These are phyloP conservation scores for Elongisporangium prolatum DNA, from an alignment of 352 stramenopile genomes.

Conservation along the genomic window DNA sequence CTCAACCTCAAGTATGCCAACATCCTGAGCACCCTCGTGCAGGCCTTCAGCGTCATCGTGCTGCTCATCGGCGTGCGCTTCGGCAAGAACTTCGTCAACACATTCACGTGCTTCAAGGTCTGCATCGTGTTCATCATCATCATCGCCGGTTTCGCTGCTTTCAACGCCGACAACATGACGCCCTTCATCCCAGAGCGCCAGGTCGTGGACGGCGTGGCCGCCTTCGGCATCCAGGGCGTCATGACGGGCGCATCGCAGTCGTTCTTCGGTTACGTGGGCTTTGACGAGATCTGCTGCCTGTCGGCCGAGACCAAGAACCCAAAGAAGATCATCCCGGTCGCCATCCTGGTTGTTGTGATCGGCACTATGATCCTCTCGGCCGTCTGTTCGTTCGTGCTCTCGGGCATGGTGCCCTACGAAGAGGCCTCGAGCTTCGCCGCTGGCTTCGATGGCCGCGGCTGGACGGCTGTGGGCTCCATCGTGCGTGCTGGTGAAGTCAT, in stretches of 20 bases:
- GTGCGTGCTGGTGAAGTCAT: slow-evolving; percentile 59
- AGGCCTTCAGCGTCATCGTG: slow-evolving; percentile 54
- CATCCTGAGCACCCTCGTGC: slow-evolving; percentile 47
- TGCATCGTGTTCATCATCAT: slow-evolving; percentile 88
- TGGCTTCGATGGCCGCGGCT: slow-evolving; percentile 41
- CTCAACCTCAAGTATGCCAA: slow-evolving; percentile 50
- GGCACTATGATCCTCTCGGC: slow-evolving; percentile 61
- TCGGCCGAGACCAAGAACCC: slow-evolving; percentile 76
- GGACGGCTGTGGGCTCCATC: slow-evolving; percentile 39
- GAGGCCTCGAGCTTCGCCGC: slow-evolving; percentile 39
- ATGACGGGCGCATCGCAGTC: slow-evolving; percentile 79
- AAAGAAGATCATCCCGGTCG: slow-evolving; percentile 69
- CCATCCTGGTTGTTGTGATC: slow-evolving; percentile 76
- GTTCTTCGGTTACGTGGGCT: slow-evolving; percentile 94
- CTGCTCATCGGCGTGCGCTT: slow-evolving; percentile 77
- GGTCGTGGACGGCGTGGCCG: slow-evolving; percentile 11
- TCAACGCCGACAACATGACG: slow-evolving; percentile 71
- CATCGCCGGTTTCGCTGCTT: slow-evolving; percentile 72
- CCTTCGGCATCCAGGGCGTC: slow-evolving; percentile 59
- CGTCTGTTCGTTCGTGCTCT: slow-evolving; percentile 80
- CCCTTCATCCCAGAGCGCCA: slow-evolving; percentile 67
- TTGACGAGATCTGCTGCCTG: slow-evolving; percentile 92
- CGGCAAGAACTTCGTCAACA: slow-evolving; percentile 85
- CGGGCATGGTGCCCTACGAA: slow-evolving; percentile 64
- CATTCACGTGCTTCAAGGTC: slow-evolving; percentile 69